Evolutionary conservation across 2,329 filamentous ascomycete genomes (phyloP).

Genomic region (Fusarium abutilonis): DNA sequence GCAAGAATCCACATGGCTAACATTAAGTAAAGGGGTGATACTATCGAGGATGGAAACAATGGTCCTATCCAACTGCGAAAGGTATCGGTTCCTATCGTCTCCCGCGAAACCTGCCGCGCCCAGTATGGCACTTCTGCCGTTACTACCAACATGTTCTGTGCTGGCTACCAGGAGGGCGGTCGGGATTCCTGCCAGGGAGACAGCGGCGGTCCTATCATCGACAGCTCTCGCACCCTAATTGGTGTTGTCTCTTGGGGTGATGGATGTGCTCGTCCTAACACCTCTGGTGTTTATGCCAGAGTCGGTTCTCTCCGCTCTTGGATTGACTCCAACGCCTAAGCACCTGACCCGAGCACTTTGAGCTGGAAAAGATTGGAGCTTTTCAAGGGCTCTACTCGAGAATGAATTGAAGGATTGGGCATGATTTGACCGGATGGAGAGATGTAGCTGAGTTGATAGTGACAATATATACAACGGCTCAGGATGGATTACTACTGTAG

Average conservation of each 20-base stretch:
- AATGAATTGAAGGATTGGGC: too few relatives aligned
- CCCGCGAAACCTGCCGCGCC: constrained; percentile 38
- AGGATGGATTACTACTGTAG: too few relatives aligned
- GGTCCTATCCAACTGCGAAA: constrained; percentile 38
- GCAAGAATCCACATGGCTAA: neutral
- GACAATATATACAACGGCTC: too few relatives aligned
- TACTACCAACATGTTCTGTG: constrained; percentile 48
- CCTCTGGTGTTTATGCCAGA: constrained; percentile 44
- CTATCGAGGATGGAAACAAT: constrained; percentile 18
- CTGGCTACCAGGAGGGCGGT: constrained; percentile 40
- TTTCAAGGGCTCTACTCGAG: too few relatives aligned
- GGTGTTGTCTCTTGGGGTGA: constrained; percentile 47
- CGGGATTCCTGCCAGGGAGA: constrained; percentile 48
- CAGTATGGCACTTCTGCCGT: constrained; percentile 37
- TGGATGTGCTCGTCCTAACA: constrained; percentile 41
- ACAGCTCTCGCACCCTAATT: constrained; percentile 31
- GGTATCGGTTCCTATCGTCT: constrained; percentile 46
- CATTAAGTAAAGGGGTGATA: constrained; percentile 31
- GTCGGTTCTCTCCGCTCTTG: constrained; percentile 40
- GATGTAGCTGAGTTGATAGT: too few relatives aligned
- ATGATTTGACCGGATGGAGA: too few relatives aligned
- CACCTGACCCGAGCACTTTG: too few relatives aligned
- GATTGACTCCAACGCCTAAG: constrained; percentile 35
- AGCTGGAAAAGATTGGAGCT: too few relatives aligned
- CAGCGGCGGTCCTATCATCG: constrained; percentile 45